Conservation (phyloP, 2,329 filamentous ascomycete species). For the Nannizzia gypsea region DNA sequence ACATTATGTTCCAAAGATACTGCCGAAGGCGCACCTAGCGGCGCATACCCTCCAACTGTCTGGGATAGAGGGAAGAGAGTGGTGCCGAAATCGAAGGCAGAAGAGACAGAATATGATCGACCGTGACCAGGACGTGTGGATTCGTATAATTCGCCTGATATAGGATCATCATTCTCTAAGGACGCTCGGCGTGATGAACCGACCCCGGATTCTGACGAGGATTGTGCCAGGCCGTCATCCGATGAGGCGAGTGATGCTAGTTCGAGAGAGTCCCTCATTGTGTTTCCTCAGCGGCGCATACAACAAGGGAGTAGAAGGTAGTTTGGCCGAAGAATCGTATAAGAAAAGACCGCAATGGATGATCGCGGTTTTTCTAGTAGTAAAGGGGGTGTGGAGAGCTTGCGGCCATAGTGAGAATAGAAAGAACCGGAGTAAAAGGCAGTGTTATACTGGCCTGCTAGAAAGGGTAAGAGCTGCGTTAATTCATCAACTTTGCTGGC, state of each 20-base stretch:
- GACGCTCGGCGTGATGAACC: slow-evolving; percentile 88
- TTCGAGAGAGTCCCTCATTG: slow-evolving; percentile 76
- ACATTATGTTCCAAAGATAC: slow-evolving; percentile 41
- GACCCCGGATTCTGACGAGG: slow-evolving; percentile 68
- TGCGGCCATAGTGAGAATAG: not conserved
- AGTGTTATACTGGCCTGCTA: not conserved
- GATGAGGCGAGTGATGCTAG: slow-evolving; percentile 88
- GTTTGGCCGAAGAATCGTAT: not conserved
- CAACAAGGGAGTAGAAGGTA: not conserved
- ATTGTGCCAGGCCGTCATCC: slow-evolving; percentile 48
- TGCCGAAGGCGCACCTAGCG: slow-evolving; percentile 64
- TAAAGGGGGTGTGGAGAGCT: not conserved
- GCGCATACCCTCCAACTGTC: slow-evolving; percentile 69
- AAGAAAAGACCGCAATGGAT: not conserved
- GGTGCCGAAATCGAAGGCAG: slow-evolving; percentile 88
- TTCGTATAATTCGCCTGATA: slow-evolving; percentile 42
- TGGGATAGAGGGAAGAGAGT: slow-evolving; percentile 88
- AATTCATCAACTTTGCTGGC: not conserved
- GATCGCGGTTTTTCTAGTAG: not conserved
- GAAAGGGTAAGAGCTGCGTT: not conserved
- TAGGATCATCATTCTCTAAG: slow-evolving; percentile 72
- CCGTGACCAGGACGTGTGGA: slow-evolving; percentile 39
- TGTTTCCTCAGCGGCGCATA: not conserved
- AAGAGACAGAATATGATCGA: slow-evolving; percentile 80
- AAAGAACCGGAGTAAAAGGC: not conserved